Percentiles rank a stretch among this genome's conserved stretches.
Conservation (phyloP, 1,284 basidiomycete genomes). For the Inonotus obliquus region DNA sequence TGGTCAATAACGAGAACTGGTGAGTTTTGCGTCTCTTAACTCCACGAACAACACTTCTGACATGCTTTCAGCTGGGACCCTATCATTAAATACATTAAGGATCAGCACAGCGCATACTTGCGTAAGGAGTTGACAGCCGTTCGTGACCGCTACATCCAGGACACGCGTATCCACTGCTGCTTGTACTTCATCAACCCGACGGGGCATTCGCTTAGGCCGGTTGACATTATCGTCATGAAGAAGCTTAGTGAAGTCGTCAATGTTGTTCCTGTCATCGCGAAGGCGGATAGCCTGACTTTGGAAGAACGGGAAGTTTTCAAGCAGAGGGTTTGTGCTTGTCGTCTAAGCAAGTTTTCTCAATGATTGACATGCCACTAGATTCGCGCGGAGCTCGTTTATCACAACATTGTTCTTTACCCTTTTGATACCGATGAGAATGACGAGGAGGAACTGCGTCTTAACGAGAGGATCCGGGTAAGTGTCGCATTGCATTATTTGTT, state of each 20-base stretch:
- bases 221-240: constrained; percentile 99
- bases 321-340: constrained; percentile 54
- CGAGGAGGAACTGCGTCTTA: constrained; percentile 86
- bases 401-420: constrained; percentile 94
- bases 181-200: constrained; percentile 99
- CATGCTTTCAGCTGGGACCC: constrained; percentile 83
- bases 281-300: constrained; percentile 92
- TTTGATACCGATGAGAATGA: constrained; percentile 97
- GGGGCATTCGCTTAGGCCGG: constrained; percentile 87
- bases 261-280: constrained; percentile 97
- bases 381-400: constrained; percentile 86
- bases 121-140: constrained; percentile 98
- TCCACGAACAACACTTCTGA: background rate
- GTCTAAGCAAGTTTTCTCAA: background rate
- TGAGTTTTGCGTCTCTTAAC: constrained; percentile 34
- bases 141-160: constrained; percentile 97
- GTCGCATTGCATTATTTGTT: background rate
- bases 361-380: constrained; percentile 47
- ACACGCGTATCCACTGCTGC: constrained; percentile 98
- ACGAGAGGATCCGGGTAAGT: constrained; percentile 85
- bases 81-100: constrained; percentile 98
- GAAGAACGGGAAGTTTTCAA: constrained; percentile 95
- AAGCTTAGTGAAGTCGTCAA: constrained; percentile 98
- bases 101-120: constrained; percentile 98
- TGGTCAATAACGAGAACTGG: constrained; percentile 99